Base-by-base conservation (phyloP, 331 rosid species). In the Arachis monticola region DNA sequence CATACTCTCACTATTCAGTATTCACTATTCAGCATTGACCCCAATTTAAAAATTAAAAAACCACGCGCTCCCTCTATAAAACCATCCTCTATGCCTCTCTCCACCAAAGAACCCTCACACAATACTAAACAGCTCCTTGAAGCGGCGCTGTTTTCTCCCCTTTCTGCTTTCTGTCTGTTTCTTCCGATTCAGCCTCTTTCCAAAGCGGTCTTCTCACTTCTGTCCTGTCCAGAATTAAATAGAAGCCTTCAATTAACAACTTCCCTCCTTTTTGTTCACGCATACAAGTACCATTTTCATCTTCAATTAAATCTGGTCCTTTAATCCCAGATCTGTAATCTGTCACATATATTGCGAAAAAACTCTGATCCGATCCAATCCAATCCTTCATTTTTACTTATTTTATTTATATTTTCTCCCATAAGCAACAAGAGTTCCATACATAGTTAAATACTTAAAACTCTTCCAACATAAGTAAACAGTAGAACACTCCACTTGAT, bases 281-380 rank as follows among this genome's bases (percentile, higher is more conserved):
- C 17, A 22, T 30, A 6, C 27, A 51, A 5, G 4, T 31, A 30
- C 74, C 22, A 32, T 45, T 45, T 10, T 7, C 27, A 45, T 45
- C 4, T 31, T 2, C 45, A 6, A 6, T 3, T 5, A 14, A 40
- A 63, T 44, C 72, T 7, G 41, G 77, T 70, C 70, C 67, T 77
- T 50, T 40, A 53, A 6, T n/a, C 59, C 45, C 69, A 68, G 85
- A 82, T 82, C 85, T 22, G 27, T 22, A 22, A 22, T 22, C 27
- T 73, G 64, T 61, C 38, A 1, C 68, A 31, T 47, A 56, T 59
- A 27, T 11, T 50, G 50, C 47, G 13, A 58, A 40, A 57, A 45
- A 22, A 22, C 27, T 22, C 27, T 22, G 27, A 22, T 22, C 27
- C 27, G 27, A 22, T 5, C 53, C 58, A 14, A 46, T 3, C 11